A percentile compares a stretch with the other conserved stretches of the same genome.
Conservation (phyloP, 140 eudicot species). For the Erigeron philadelphicus region DNA sequence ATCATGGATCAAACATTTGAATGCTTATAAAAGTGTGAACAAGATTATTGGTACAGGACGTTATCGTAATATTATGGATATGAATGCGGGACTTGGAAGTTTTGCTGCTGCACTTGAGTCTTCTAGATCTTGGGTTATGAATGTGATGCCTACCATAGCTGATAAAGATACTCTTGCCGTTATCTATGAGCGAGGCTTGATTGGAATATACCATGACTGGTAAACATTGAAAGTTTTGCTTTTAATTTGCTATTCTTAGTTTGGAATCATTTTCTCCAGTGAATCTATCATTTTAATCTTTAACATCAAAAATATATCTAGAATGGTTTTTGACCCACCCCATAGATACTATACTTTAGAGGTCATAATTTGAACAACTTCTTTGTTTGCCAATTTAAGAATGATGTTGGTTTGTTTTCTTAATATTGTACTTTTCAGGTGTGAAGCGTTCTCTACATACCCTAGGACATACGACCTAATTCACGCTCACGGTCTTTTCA, state of each 20-base stretch:
- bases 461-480: slow-evolving; percentile 65
- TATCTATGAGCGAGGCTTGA: slow-evolving; percentile 56
- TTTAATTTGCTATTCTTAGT: too few species aligned
- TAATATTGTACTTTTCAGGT: slow-evolving; percentile 31
- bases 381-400: not conserved
- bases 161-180: slow-evolving; percentile 59
- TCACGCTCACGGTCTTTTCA: slow-evolving; percentile 56
- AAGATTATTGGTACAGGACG: slow-evolving; percentile 49
- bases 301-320: not conserved
- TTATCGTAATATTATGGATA: slow-evolving; percentile 63
- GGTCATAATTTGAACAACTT: not conserved
- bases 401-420: not conserved
- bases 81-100: slow-evolving; percentile 69
- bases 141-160: slow-evolving; percentile 67
- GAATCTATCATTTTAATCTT: not conserved
- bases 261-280: too few species aligned
- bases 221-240: slow-evolving; percentile 19
- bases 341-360: not conserved
- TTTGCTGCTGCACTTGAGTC: slow-evolving; percentile 65
- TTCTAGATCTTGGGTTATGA: slow-evolving; percentile 59
- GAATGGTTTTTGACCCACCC: not conserved
- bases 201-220: slow-evolving; percentile 77
- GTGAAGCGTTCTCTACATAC: slow-evolving; percentile 70
- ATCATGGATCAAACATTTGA: slow-evolving; percentile 50
- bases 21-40: slow-evolving; percentile 52